Evolutionary conservation across 73 alveolate genomes (phyloP).

Genomic region (Halteria grandinella): DNA sequence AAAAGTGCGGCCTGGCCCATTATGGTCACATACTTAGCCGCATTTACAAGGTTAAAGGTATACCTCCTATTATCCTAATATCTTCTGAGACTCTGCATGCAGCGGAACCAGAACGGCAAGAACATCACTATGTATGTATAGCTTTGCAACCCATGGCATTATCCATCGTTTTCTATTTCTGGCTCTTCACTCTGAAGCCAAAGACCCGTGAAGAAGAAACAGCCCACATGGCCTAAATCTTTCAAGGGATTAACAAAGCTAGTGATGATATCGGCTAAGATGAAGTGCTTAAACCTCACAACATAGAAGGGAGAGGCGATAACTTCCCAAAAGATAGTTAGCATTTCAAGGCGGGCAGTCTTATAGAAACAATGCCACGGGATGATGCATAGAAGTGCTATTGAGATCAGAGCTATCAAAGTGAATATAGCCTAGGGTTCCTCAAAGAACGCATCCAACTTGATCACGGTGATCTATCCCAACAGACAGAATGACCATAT

Average conservation of each 20-base stretch:
- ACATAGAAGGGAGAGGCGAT: constrained; percentile 57
- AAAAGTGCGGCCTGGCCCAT: not conserved
- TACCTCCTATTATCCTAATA: constrained; percentile 15
- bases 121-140: constrained; percentile 9
- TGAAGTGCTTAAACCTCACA: constrained; percentile 64
- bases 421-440: no score
- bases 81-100: constrained; percentile 37
- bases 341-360: constrained; percentile 39
- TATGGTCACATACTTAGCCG: constrained; percentile 46
- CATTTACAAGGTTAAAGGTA: constrained; percentile 40
- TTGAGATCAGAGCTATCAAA: no score
- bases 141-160: not conserved
- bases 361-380: constrained; percentile 39
- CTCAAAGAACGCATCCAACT: not conserved
- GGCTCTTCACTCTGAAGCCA: constrained; percentile 1
- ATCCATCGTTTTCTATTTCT: not conserved
- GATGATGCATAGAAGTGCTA: constrained; percentile 23
- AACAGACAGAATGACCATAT: not conserved
- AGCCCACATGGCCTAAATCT: constrained; percentile 52
- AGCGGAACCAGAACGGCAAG: constrained; percentile 47
- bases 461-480: not conserved
- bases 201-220: no score
- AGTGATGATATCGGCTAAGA: constrained; percentile 69
- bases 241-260: constrained; percentile 65
- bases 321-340: constrained; percentile 1